Percentiles rank a stretch among this genome's conserved stretches.
Evolutionary conservation across 192 early-diverging fungal species (phyloP).

Genomic region (Dispira simplex): DNA sequence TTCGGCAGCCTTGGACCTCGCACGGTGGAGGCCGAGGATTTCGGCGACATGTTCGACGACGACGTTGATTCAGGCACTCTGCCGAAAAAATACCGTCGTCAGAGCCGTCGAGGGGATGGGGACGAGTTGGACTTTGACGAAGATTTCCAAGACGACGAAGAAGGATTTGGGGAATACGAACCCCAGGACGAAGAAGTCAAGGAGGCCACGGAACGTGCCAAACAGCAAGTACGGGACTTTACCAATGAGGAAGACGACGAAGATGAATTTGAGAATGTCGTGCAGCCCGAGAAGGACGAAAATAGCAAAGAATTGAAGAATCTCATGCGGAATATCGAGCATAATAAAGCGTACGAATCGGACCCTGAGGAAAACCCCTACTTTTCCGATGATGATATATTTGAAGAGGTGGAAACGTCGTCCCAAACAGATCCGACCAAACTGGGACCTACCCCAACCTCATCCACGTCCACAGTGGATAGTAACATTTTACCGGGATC

Average conservation of each 20-base stretch:
- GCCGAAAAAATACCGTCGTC: conserved; percentile 17
- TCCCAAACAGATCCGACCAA: conserved; percentile 1
- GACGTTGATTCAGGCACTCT: conserved; percentile 22
- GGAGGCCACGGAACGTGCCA: conserved; percentile 25
- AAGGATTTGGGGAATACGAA: conserved; percentile 48
- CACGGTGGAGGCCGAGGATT: conserved; percentile 17
- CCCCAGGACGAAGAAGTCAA: conserved; percentile 47
- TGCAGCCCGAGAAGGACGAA: conserved; percentile 20
- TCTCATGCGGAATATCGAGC: conserved; percentile 42
- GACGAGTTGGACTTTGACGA: conserved; percentile 70
- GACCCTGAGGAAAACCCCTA: conserved; percentile 40
- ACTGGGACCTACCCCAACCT: not conserved
- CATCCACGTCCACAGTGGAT: conserved; percentile 7
- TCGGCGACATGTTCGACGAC: conserved; percentile 27
- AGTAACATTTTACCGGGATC: conserved; percentile 17
- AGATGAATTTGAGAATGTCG: conserved; percentile 25
- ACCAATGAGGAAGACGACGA: conserved; percentile 15
- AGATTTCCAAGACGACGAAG: conserved; percentile 71
- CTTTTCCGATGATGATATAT: conserved; percentile 23
- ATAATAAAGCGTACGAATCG: conserved; percentile 44
- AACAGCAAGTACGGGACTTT: conserved; percentile 25
- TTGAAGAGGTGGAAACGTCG: conserved; percentile 10
- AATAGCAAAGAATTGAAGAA: conserved; percentile 39
- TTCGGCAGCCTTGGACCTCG: not conserved
- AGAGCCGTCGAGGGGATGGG: conserved; percentile 32